Base-by-base conservation (phyloP, 495 filamentous ascomycete species). In the Daldinia decipiens region DNA sequence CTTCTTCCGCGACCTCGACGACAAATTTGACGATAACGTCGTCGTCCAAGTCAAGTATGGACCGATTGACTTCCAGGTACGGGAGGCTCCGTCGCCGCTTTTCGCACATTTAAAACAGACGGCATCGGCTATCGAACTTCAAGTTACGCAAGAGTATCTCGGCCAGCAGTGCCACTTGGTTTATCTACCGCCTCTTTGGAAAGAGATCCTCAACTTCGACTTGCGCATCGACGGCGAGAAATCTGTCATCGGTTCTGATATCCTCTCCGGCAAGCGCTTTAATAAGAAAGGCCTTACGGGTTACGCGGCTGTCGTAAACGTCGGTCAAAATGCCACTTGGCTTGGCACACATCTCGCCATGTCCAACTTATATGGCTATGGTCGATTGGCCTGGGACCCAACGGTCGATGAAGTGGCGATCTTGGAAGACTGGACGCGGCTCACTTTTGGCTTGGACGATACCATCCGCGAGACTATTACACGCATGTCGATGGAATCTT, bases 1-100 rank as follows among this genome's bases (percentile, higher is more conserved):
- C 1, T 92, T 84, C 74, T 93, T 93, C 79, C 82, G 88, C 40
- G 77, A 79, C 0, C 81, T 92, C 9, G 90, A 93, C 75, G 86
- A 81, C 13, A 70, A 88, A 69, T 92, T 93, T 52, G 86, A 88
- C 26, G 86, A 89, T 59, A 93, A 92, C 68, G 89, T 92, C 0
- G 82, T 91, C 0, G 80, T 92, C 5, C 90, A 93, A 68, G 89
- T 92, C 75, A 93, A 93, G 78, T 90, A 87, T 65, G 90, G 90
- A 0, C 89, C 90, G 0, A 92, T 92, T 70, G 90, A 93, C 75
- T 93, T 93, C 79, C 90, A 93, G 73, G 88, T 91, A 26, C 87
- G 90, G 39, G 90, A 93, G 78, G 87, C 90, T 1, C 70, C 81
- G 0, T 91, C 88, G n/a, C 89, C 90, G 0, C 78, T 93, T 11